Evolutionary conservation across 2,329 filamentous ascomycete genomes (phyloP).

Genomic region (Aspergillus jensenii): DNA sequence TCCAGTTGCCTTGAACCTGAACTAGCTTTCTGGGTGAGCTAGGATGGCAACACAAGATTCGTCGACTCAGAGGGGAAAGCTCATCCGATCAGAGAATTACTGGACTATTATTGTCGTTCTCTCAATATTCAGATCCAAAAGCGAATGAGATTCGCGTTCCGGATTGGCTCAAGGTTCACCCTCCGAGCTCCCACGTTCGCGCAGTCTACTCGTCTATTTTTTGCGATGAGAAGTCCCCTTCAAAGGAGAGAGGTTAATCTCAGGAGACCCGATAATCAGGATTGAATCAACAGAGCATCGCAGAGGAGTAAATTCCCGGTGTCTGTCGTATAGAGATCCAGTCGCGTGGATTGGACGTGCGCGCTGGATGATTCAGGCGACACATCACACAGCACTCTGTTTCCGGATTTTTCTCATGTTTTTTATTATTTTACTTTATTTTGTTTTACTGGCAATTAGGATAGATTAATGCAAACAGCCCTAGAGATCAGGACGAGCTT

Average conservation of each 20-base stretch:
- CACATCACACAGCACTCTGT: neutral
- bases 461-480: neutral
- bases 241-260: neutral
- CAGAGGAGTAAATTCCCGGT: neutral
- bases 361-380: neutral
- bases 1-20: constrained; percentile 10
- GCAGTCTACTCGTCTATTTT: neutral
- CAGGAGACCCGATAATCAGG: neutral
- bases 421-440: neutral
- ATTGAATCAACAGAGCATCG: neutral
- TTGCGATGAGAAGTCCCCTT: constrained; percentile 3
- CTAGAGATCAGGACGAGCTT: constrained; percentile 1
- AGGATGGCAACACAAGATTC: constrained; percentile 6
- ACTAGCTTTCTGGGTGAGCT: neutral
- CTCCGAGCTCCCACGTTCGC: constrained; percentile 14
- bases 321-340: neutral
- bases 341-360: neutral
- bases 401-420: neutral
- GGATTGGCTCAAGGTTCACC: neutral
- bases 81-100: neutral
- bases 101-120: neutral
- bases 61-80: neutral
- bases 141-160: neutral
- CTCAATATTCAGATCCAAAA: constrained; percentile 6
- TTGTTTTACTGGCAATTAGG: neutral